Percentiles rank a stretch among this genome's conserved stretches.
Conservation (phyloP, 352 stramenopile species). For the Saprolegnia parasitica region DNA sequence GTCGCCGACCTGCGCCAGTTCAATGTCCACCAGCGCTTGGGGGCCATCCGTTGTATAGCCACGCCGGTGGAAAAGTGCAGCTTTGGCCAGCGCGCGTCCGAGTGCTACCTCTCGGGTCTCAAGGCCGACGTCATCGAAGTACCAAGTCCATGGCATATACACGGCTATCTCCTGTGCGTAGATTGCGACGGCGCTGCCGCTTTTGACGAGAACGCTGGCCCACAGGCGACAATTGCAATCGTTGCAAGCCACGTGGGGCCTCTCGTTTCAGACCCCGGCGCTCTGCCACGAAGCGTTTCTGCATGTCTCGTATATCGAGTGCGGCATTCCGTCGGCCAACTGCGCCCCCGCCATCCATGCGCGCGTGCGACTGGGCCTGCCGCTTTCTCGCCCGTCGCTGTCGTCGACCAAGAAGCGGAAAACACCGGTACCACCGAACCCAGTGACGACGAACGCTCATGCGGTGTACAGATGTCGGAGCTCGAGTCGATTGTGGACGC, state of each 20-base stretch:
- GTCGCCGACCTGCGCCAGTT: constrained; percentile 54
- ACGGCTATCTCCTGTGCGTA: neutral
- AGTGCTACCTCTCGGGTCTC: constrained; percentile 67
- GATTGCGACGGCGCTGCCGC: constrained; percentile 76
- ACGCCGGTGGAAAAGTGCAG: too few species aligned
- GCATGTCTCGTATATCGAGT: constrained; percentile 75
- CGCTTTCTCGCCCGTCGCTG: constrained; percentile 35
- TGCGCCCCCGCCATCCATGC: constrained; percentile 68
- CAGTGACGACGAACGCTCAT: too few species aligned
- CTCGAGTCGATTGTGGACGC: constrained; percentile 35
- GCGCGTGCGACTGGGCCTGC: constrained; percentile 63
- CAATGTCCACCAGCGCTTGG: constrained; percentile 18
- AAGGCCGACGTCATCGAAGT: constrained; percentile 73
- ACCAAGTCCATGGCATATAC: neutral
- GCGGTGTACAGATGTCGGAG: neutral
- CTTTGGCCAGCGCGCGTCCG: constrained; percentile 20
- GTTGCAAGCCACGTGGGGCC: constrained; percentile 57
- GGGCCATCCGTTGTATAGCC: too few species aligned
- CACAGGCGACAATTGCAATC: constrained; percentile 62
- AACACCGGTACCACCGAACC: neutral
- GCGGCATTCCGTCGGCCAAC: constrained; percentile 82
- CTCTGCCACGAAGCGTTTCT: constrained; percentile 80
- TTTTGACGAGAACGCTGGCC: constrained; percentile 80
- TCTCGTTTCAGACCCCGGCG: constrained; percentile 68
- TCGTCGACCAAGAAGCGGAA: neutral